A percentile compares a stretch with the other conserved stretches of the same genome.
phyloP scores from a whole-genome alignment of 495 filamentous ascomycete genomes.

The Parachaetomium inaequale region DNA sequence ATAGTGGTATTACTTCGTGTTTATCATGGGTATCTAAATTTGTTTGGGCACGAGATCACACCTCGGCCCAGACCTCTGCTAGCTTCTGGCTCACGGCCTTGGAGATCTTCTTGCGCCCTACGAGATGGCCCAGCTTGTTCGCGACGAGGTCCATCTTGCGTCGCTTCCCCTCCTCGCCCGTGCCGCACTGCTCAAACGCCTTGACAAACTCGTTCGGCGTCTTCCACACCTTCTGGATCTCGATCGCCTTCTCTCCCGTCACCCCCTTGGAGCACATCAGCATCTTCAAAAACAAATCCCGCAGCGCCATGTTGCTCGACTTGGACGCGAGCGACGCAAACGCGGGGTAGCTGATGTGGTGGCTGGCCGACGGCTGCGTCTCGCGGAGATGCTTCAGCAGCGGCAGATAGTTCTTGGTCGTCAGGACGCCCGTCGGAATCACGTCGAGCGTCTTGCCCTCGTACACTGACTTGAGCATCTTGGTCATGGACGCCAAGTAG shows the following conservation, averaged over 20 bases:
- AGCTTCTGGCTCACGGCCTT: slow-evolving; percentile 64
- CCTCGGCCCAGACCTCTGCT: slow-evolving; percentile 66
- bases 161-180: slow-evolving; percentile 44
- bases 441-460: slow-evolving; percentile 51
- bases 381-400: slow-evolving; percentile 55
- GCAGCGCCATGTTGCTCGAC: slow-evolving; percentile 65
- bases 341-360: slow-evolving; percentile 67
- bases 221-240: slow-evolving; percentile 71
- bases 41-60: neutral
- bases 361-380: slow-evolving; percentile 46
- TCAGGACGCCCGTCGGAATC: slow-evolving; percentile 63
- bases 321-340: slow-evolving; percentile 72
- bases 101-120: slow-evolving; percentile 66
- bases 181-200: slow-evolving; percentile 56
- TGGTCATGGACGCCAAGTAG: slow-evolving; percentile 74
- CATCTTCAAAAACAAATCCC: slow-evolving; percentile 81
- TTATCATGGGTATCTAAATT: slow-evolving; percentile 1
- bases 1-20: neutral
- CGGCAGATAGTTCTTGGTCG: slow-evolving; percentile 67
- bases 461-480: slow-evolving; percentile 62
- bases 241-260: slow-evolving; percentile 76
- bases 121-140: slow-evolving; percentile 49
- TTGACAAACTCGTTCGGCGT: slow-evolving; percentile 67
- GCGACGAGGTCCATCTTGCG: slow-evolving; percentile 53
- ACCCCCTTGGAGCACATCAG: slow-evolving; percentile 77